Conservation (phyloP, 169 alveolate species). For the Haemoproteus tartakovskyi region DNA sequence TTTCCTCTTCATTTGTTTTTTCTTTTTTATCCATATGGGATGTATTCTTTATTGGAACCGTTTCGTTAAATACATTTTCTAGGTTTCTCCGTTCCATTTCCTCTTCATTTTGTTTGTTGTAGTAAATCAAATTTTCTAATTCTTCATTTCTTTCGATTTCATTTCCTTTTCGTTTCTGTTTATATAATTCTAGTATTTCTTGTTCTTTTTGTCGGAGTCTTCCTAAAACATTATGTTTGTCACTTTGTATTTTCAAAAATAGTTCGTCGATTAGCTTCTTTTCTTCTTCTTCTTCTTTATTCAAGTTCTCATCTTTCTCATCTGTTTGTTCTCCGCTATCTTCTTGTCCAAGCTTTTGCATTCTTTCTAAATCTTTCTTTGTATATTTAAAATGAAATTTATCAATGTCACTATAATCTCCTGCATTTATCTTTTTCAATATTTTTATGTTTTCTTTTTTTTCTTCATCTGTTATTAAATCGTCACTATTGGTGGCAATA, state of each 20-base stretch:
- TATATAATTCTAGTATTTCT: constrained; percentile 7
- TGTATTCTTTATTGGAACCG: background rate
- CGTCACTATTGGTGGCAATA: background rate
- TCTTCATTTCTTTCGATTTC: constrained; percentile 18
- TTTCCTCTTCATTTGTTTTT: background rate
- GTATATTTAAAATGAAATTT: constrained; percentile 40
- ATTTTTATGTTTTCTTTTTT: constrained; percentile 11
- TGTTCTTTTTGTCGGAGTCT: background rate
- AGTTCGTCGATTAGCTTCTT: constrained; percentile 6
- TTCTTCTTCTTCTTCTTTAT: constrained; percentile 8
- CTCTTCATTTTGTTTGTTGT: constrained; percentile 8
- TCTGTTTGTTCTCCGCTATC: background rate
- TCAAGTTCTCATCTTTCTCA: too few relatives aligned
- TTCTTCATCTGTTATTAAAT: constrained; percentile 8
- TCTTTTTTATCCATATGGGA: background rate
- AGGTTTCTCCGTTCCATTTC: background rate
- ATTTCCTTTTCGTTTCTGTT: constrained; percentile 7
- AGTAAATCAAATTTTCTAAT: constrained; percentile 26
- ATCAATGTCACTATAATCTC: constrained; percentile 25
- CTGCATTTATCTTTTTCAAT: background rate
- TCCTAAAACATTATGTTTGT: background rate
- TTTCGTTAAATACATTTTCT: background rate
- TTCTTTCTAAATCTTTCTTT: constrained; percentile 10
- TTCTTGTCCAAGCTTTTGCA: background rate
- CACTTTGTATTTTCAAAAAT: background rate